Evolutionary conservation across 2,329 filamentous ascomycete species (phyloP).

Genomic region (Fusarium domesticum): DNA sequence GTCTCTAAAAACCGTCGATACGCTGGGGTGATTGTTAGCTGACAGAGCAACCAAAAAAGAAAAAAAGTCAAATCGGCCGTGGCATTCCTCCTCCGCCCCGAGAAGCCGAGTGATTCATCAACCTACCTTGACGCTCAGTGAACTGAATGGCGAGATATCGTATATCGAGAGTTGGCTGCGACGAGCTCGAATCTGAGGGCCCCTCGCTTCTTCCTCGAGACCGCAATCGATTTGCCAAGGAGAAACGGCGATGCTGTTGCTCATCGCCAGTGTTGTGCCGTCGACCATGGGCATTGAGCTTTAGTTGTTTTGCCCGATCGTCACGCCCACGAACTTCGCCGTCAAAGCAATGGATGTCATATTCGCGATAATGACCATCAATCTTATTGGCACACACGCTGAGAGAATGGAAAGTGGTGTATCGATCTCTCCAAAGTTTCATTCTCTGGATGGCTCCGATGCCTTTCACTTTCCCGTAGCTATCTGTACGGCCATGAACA

Average conservation of each 20-base stretch:
- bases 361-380: constrained; percentile 47
- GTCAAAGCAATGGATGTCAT: constrained; percentile 47
- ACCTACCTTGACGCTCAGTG: constrained; percentile 45
- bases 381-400: constrained; percentile 48
- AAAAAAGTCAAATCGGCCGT: constrained; percentile 5
- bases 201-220: constrained; percentile 35
- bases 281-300: constrained; percentile 41
- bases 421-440: constrained; percentile 51
- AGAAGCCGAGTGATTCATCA: not conserved
- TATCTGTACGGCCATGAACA: constrained; percentile 46
- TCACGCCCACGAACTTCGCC: constrained; percentile 45
- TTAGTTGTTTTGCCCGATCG: constrained; percentile 44
- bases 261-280: constrained; percentile 42
- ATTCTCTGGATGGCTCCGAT: constrained; percentile 51
- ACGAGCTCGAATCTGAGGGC: constrained; percentile 25
- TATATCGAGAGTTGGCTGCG: constrained; percentile 38
- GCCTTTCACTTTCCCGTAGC: constrained; percentile 49
- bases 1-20: constrained; percentile 46
- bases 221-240: constrained; percentile 43
- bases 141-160: constrained; percentile 51
- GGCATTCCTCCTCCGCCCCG: too few relatives aligned
- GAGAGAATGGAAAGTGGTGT: constrained; percentile 46
- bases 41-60: constrained; percentile 9
- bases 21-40: constrained; percentile 27
- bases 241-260: constrained; percentile 40